Evolutionary conservation across 768 basidiomycete species (phyloP).

Genomic region (Paxillus rubicundulus): DNA sequence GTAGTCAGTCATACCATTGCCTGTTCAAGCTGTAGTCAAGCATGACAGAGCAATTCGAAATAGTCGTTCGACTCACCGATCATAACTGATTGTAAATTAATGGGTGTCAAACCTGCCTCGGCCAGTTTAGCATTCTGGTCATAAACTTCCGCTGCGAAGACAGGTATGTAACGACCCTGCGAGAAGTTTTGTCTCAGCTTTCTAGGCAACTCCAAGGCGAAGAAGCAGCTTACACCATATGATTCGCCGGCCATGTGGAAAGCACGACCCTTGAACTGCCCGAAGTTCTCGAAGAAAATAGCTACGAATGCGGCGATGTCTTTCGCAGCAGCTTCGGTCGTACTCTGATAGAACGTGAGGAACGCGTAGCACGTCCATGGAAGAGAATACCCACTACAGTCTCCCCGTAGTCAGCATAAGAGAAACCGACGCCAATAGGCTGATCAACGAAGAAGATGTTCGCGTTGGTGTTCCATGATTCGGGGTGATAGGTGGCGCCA

Average conservation of each 20-base stretch:
- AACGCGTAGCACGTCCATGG: conserved; percentile 1
- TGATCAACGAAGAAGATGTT: conserved; percentile 48
- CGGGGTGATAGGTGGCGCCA: conserved; percentile 51
- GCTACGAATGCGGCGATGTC: conserved; percentile 70
- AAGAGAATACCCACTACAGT: conserved; percentile 31
- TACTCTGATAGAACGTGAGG: conserved; percentile 38
- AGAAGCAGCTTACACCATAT: conserved; percentile 40
- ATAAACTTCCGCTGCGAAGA: conserved; percentile 47
- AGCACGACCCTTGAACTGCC: conserved; percentile 60
- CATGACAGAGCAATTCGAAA: neutral
- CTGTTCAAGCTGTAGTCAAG: conserved; percentile 18
- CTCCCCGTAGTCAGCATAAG: conserved; percentile 44
- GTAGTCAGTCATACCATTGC: conserved; percentile 46
- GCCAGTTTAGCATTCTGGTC: conserved; percentile 45
- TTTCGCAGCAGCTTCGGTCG: conserved; percentile 63
- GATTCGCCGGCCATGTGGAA: conserved; percentile 65
- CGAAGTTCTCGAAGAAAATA: conserved; percentile 75
- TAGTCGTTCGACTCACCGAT: conserved; percentile 35
- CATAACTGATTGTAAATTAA: conserved; percentile 48
- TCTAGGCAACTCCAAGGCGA: neutral
- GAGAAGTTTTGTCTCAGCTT: neutral
- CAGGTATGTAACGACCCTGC: conserved; percentile 52
- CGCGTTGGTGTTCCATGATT: conserved; percentile 68
- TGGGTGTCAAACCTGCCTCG: conserved; percentile 46
- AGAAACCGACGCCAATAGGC: conserved; percentile 46